These are phyloP conservation scores for Colletotrichum sp. DNA, from an alignment of 2,329 filamentous ascomycete species.

Conservation along the genomic window DNA sequence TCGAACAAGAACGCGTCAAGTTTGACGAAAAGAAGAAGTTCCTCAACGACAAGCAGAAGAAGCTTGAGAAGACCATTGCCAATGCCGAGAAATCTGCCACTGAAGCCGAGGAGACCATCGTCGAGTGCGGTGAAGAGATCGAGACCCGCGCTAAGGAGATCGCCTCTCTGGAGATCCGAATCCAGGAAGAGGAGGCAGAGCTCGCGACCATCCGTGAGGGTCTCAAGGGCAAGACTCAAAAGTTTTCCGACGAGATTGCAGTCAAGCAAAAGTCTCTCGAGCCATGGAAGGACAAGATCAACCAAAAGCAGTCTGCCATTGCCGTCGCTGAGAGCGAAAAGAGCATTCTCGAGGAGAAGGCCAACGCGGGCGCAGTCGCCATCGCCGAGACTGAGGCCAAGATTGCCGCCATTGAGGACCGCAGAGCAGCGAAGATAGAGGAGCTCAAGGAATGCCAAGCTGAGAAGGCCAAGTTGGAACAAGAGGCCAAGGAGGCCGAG, in stretches of 20 bases:
- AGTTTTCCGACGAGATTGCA: slow-evolving; percentile 90
- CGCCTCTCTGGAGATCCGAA: slow-evolving; percentile 73
- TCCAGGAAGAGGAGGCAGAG: slow-evolving; percentile 81
- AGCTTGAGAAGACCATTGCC: slow-evolving; percentile 86
- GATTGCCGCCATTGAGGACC: slow-evolving; percentile 73
- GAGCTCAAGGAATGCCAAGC: slow-evolving; percentile 79
- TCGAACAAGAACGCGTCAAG: slow-evolving; percentile 96
- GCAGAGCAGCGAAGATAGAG: slow-evolving; percentile 70
- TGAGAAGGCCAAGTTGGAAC: slow-evolving; percentile 74
- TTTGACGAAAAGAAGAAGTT: slow-evolving; percentile 99
- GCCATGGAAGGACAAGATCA: slow-evolving; percentile 97
- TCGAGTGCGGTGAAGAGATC: slow-evolving; percentile 80
- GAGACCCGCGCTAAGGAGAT: slow-evolving; percentile 79
- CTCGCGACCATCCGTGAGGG: slow-evolving; percentile 82
- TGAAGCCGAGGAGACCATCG: slow-evolving; percentile 79
- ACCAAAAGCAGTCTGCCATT: slow-evolving; percentile 91
- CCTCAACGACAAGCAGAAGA: slow-evolving; percentile 87
- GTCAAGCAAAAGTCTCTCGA: slow-evolving; percentile 92
- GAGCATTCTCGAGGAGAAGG: slow-evolving; percentile 87
- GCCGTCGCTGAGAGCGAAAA: slow-evolving; percentile 95
- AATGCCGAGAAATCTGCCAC: slow-evolving; percentile 76
- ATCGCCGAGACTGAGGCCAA: slow-evolving; percentile 84
- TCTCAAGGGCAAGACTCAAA: slow-evolving; percentile 94
- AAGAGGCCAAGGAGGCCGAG: slow-evolving; percentile 75
- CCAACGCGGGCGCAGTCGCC: slow-evolving; percentile 83